Conservation (phyloP, 495 filamentous ascomycete genomes). For the Venustampulla echinocandica region DNA sequence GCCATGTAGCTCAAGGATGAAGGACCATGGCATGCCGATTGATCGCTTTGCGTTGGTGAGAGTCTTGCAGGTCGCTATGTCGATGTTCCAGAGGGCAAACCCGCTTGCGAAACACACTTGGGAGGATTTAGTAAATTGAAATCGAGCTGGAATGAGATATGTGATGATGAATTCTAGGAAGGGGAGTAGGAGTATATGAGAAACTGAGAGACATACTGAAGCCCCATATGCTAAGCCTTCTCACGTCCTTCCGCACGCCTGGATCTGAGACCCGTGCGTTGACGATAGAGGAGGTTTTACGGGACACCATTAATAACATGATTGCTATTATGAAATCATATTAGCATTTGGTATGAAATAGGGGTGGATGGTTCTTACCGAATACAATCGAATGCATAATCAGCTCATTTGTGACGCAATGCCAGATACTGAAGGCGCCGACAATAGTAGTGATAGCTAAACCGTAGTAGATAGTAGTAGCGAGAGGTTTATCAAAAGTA, state of each 20-base stretch:
- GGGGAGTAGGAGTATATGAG: slow-evolving; percentile 4
- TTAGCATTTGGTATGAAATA: neutral
- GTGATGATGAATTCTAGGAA: neutral
- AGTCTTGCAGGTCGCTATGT: slow-evolving; percentile 33
- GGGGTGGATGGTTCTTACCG: slow-evolving; percentile 4
- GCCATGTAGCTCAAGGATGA: slow-evolving; percentile 48
- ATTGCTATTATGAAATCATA: slow-evolving; percentile 7
- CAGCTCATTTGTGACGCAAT: slow-evolving; percentile 37
- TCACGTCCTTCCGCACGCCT: slow-evolving; percentile 9
- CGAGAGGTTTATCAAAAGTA: slow-evolving; percentile 30
- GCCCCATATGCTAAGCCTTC: slow-evolving; percentile 19
- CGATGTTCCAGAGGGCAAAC: slow-evolving; percentile 43
- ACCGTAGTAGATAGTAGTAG: slow-evolving; percentile 23
- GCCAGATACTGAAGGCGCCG: slow-evolving; percentile 33
- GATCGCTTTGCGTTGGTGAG: slow-evolving; percentile 28
- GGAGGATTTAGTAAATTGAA: too few relatives aligned
- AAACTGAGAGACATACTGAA: slow-evolving; percentile 12
- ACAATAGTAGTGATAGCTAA: slow-evolving; percentile 26
- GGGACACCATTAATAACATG: slow-evolving; percentile 26
- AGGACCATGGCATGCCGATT: slow-evolving; percentile 44
- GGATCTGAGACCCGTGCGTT: slow-evolving; percentile 11
- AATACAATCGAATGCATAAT: slow-evolving; percentile 31
- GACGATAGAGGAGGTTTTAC: slow-evolving; percentile 27
- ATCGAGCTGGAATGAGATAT: too few relatives aligned
- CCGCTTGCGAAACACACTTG: slow-evolving; percentile 27